Conservation (phyloP, 768 basidiomycete species). For the Naganishia onofrii region DNA sequence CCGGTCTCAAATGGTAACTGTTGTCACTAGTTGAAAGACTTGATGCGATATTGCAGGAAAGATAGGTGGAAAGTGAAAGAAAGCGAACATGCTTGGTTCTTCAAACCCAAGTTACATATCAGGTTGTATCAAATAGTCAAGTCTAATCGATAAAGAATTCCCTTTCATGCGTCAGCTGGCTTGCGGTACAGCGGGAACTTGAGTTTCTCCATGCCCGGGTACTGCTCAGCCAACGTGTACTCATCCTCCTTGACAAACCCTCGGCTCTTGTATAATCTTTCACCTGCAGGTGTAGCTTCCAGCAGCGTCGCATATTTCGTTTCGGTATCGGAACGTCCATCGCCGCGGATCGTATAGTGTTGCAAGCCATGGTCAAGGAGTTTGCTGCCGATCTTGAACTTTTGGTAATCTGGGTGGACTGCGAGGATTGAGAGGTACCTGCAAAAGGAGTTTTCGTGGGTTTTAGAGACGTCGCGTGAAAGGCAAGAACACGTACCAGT, state of each 20-base stretch:
- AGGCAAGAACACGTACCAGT: constrained; percentile 2
- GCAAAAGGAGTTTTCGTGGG: background rate
- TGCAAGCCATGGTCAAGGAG: constrained; percentile 20
- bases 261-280: constrained; percentile 11
- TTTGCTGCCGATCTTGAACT: constrained; percentile 2
- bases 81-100: background rate
- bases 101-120: background rate
- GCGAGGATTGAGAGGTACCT: constrained; percentile 23
- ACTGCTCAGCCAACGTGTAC: constrained; percentile 17
- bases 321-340: background rate
- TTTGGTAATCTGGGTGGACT: constrained; percentile 19
- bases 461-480: background rate
- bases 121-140: background rate
- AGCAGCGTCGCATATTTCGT: background rate
- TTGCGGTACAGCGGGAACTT: constrained; percentile 12
- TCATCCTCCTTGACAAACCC: constrained; percentile 21
- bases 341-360: background rate
- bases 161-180: background rate
- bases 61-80: too few species aligned
- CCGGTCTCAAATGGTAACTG: background rate
- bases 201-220: constrained; percentile 10
- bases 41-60: background rate
- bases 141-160: background rate
- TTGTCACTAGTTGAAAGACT: background rate
- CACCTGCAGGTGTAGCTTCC: constrained; percentile 14